Evolutionary conservation across 441 rosid genomes (phyloP).

Genomic region (Metrosideros polymorpha): DNA sequence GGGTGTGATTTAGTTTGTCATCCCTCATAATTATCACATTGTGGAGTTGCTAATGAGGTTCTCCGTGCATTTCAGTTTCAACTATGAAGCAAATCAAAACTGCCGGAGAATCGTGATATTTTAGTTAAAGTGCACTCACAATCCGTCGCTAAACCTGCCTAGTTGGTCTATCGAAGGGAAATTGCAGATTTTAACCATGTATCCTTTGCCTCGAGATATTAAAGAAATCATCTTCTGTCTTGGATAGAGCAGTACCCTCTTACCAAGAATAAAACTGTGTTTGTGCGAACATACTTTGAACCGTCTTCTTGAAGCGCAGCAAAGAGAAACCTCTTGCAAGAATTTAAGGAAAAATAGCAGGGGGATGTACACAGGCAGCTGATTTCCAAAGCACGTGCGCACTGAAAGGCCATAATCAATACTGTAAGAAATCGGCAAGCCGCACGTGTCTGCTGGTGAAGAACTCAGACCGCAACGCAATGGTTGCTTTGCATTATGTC

Average conservation of each 20-base stretch:
- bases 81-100: not conserved
- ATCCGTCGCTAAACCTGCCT: not conserved
- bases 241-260: not conserved
- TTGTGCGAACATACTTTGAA: not conserved
- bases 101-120: not conserved
- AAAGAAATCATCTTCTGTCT: not conserved
- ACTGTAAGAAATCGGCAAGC: not conserved
- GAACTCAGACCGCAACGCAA: not conserved
- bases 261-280: not conserved
- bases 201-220: not conserved
- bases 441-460: not conserved
- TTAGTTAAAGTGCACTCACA: not conserved
- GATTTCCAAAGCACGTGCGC: not conserved
- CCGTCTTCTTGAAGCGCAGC: not conserved
- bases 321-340: not conserved
- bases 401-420: not conserved
- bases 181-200: not conserved
- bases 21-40: not conserved
- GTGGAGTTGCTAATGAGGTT: not conserved
- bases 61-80: not conserved
- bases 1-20: not conserved
- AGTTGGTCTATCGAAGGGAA: not conserved
- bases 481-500: not conserved
- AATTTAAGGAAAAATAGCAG: not conserved
- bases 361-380: not conserved